Conservation (phyloP, 2,329 filamentous ascomycete species). For the Lecanosticta acicola region DNA sequence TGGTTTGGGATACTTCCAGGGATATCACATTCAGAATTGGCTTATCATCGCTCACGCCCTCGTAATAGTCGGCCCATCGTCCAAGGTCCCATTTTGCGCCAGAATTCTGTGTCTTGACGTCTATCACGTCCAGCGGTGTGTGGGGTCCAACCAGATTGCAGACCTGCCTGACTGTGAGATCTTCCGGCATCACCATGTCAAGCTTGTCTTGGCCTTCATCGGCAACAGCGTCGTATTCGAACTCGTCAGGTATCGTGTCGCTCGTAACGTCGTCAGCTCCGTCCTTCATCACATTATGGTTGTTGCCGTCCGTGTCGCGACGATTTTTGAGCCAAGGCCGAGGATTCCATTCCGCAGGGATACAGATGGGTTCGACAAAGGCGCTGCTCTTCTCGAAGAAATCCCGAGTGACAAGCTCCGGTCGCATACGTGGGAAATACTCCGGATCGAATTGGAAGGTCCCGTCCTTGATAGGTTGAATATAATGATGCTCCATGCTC, state of each 20-base stretch:
- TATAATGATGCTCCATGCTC: conserved; percentile 61
- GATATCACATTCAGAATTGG: conserved; percentile 64
- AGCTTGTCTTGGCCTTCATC: conserved; percentile 60
- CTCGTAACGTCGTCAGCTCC: conserved; percentile 28
- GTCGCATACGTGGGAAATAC: conserved; percentile 57
- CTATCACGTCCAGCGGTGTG: conserved; percentile 60
- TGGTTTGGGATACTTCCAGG: conserved; percentile 60
- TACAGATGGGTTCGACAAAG: conserved; percentile 63
- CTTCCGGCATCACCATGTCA: conserved; percentile 62
- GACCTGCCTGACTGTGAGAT: conserved; percentile 58
- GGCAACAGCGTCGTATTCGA: conserved; percentile 45
- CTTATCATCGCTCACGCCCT: conserved; percentile 55
- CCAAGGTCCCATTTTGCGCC: conserved; percentile 60
- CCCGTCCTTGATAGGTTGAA: conserved; percentile 61
- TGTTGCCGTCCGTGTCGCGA: background rate
- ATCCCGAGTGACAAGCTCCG: conserved; percentile 58
- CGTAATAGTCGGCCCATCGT: conserved; percentile 63
- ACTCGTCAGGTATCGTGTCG: conserved; percentile 33
- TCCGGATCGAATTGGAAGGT: conserved; percentile 57
- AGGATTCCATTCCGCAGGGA: conserved; percentile 57
- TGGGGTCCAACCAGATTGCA: conserved; percentile 59
- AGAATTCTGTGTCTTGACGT: conserved; percentile 64
- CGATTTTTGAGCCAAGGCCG: conserved; percentile 37
- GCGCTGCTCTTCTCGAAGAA: conserved; percentile 58
- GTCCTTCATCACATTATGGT: conserved; percentile 7